A percentile compares a stretch with the other conserved stretches of the same genome.
These are phyloP conservation scores for Begonia masoniana DNA, from an alignment of 306 rosid species.

Conservation along the genomic window DNA sequence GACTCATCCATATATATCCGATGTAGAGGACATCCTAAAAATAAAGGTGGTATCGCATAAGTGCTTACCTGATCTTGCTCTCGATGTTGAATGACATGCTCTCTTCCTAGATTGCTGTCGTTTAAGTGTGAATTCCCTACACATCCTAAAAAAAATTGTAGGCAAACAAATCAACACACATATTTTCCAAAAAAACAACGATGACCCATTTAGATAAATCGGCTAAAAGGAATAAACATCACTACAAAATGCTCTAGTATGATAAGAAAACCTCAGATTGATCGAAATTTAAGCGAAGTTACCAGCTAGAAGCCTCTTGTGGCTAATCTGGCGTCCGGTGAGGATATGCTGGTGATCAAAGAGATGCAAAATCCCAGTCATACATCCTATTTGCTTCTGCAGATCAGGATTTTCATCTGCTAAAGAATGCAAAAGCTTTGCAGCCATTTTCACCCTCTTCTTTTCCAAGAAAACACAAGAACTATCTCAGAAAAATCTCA, in stretches of 20 bases:
- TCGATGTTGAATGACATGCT: slow-evolving; percentile 19
- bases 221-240: background rate
- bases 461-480: slow-evolving; percentile 3
- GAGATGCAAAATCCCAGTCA: slow-evolving; percentile 83
- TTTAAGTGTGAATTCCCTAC: slow-evolving; percentile 40
- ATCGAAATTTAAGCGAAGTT: background rate
- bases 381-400: slow-evolving; percentile 93
- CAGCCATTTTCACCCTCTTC: slow-evolving; percentile 57
- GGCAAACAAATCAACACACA: too few species aligned
- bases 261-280: too few species aligned
- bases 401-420: slow-evolving; percentile 92
- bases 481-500: background rate
- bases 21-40: background rate
- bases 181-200: too few species aligned
- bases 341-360: slow-evolving; percentile 71
- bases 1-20: background rate
- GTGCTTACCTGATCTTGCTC: slow-evolving; percentile 34
- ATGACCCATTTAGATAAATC: too few species aligned
- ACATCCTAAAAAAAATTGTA: background rate
- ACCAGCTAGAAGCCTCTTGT: slow-evolving; percentile 62
- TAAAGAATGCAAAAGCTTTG: slow-evolving; percentile 76
- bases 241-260: too few species aligned
- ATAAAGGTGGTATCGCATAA: background rate
- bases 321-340: slow-evolving; percentile 41
- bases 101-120: slow-evolving; percentile 46